These are phyloP conservation scores for Globisporangium cylindrosporum DNA, from an alignment of 352 stramenopile species.

Conservation along the genomic window DNA sequence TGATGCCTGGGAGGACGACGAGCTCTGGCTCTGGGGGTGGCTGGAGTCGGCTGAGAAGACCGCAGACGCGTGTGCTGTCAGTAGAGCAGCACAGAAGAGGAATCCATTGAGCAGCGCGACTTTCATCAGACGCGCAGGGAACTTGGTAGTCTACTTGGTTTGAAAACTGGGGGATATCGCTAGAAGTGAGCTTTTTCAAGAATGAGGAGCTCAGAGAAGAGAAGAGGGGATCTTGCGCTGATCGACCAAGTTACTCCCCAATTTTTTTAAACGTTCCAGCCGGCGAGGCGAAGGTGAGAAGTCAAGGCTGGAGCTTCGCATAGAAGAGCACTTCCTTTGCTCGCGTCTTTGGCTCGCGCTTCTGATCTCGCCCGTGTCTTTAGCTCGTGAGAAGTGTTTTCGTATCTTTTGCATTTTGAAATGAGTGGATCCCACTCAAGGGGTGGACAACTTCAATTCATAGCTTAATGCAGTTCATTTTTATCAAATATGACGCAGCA, in stretches of 20 bases:
- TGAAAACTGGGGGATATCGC: conserved; percentile 29
- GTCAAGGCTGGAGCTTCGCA: not conserved
- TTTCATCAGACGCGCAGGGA: conserved; percentile 7
- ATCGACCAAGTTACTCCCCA: not conserved
- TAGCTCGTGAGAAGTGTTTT: not conserved
- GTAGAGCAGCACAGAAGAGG: conserved; percentile 9
- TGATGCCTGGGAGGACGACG: conserved; percentile 19
- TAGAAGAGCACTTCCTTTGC: not conserved
- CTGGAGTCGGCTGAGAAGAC: conserved; percentile 26
- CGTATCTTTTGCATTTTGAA: not conserved
- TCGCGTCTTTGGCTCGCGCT: not conserved
- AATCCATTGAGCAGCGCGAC: conserved; percentile 5
- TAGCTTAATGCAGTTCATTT: not conserved
- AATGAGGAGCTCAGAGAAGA: not conserved
- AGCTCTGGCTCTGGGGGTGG: conserved; percentile 7
- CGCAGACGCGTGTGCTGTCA: conserved; percentile 10
- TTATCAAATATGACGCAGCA: not conserved
- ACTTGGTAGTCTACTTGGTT: not conserved
- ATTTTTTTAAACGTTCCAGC: not conserved
- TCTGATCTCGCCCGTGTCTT: not conserved
- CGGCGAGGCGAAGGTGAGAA: not conserved
- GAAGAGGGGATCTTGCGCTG: not conserved
- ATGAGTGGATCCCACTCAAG: not conserved
- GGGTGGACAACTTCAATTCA: not conserved
- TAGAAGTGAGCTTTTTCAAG: not conserved